Conservation (phyloP, 2,329 filamentous ascomycete genomes). For the Claviceps digitariae region DNA sequence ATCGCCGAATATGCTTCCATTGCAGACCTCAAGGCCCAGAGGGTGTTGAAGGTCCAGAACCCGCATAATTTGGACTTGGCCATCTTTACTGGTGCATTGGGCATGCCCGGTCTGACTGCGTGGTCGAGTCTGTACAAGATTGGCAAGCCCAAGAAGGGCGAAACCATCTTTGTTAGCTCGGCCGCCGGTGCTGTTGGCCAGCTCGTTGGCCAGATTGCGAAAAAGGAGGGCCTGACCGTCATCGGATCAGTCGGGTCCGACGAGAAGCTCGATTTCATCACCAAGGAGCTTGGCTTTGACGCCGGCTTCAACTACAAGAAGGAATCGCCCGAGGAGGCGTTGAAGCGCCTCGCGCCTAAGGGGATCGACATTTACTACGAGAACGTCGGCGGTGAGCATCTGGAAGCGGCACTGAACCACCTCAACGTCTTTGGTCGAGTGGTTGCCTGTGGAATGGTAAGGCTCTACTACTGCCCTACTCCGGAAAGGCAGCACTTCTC, state of each 20-base stretch:
- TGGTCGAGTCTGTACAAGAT: constrained; percentile 57
- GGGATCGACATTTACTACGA: constrained; percentile 59
- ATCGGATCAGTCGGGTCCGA: constrained; percentile 71
- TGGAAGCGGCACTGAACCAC: constrained; percentile 30
- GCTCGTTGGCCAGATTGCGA: constrained; percentile 70
- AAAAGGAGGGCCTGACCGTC: constrained; percentile 65
- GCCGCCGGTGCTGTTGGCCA: constrained; percentile 74
- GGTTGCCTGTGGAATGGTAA: constrained; percentile 47
- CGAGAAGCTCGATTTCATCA: constrained; percentile 60
- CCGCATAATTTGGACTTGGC: constrained; percentile 51
- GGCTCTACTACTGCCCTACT: too few relatives aligned
- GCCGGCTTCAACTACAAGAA: constrained; percentile 80
- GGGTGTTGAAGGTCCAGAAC: constrained; percentile 49
- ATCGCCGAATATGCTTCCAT: constrained; percentile 58
- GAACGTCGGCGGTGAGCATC: constrained; percentile 39
- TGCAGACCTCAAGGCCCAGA: constrained; percentile 25
- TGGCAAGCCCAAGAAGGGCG: constrained; percentile 47
- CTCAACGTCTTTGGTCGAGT: constrained; percentile 54
- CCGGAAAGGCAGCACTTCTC: too few relatives aligned
- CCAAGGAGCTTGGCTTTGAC: constrained; percentile 37
- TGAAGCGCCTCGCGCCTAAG: constrained; percentile 57
- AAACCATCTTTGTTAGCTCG: constrained; percentile 70
- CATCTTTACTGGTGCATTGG: constrained; percentile 59
- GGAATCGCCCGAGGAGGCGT: constrained; percentile 54
- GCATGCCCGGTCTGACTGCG: constrained; percentile 49